These are phyloP conservation scores for Aspergillus phoenicis DNA, from an alignment of 2,329 filamentous ascomycete species.

Conservation along the genomic window DNA sequence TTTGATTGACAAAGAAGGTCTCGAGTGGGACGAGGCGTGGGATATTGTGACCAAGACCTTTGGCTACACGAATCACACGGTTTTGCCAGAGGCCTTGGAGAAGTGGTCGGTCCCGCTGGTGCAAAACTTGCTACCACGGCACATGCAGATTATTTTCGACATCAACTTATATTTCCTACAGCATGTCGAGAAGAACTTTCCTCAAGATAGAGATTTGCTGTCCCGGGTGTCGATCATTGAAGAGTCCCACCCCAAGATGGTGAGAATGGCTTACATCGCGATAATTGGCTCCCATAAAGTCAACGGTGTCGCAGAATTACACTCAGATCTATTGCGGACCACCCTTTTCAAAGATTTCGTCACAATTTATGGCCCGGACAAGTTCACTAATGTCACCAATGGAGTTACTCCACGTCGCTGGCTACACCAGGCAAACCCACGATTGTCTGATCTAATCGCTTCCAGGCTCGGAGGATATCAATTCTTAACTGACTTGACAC, in stretches of 20 bases:
- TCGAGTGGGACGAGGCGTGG: conserved; percentile 95
- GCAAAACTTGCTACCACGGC: conserved; percentile 88
- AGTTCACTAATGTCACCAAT: conserved; percentile 98
- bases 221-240: conserved; percentile 93
- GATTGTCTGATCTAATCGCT: conserved; percentile 86
- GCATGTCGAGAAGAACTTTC: conserved; percentile 84
- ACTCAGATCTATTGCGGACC: conserved; percentile 96
- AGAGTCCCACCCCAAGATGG: conserved; percentile 95
- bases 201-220: conserved; percentile 84
- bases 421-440: conserved; percentile 96
- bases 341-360: conserved; percentile 99
- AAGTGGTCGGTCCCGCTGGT: conserved; percentile 96
- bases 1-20: conserved; percentile 81
- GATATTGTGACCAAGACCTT: conserved; percentile 76
- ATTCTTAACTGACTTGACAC: conserved; percentile 87
- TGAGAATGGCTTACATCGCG: conserved; percentile 93
- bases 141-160: conserved; percentile 96
- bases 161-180: conserved; percentile 96
- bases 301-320: conserved; percentile 95
- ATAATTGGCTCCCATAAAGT: conserved; percentile 99
- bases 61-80: conserved; percentile 98
- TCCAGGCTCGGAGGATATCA: conserved; percentile 80
- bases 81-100: conserved; percentile 93
- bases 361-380: conserved; percentile 89
- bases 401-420: conserved; percentile 94